Percentiles rank a stretch among this genome's conserved stretches.
These are phyloP conservation scores for Entomortierella parvispora DNA, from an alignment of 192 early-diverging fungal species.

Conservation along the genomic window DNA sequence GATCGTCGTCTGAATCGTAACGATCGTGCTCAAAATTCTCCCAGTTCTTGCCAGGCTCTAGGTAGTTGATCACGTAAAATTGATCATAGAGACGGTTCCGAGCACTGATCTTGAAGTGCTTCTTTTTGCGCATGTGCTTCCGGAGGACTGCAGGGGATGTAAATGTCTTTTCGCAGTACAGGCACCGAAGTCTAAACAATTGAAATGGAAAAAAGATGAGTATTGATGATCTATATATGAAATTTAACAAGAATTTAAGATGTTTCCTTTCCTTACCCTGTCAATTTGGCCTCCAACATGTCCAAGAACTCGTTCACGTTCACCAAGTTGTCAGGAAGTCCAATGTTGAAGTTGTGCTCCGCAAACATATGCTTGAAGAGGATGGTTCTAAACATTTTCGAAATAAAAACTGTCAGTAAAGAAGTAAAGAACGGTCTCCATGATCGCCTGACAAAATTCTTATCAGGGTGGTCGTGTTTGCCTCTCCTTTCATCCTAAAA, in stretches of 20 bases:
- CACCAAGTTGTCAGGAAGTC: constrained; percentile 90
- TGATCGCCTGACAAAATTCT: no score
- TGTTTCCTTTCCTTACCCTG: constrained; percentile 48
- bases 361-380: constrained; percentile 90
- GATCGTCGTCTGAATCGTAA: constrained; percentile 79
- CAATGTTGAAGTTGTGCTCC: constrained; percentile 96
- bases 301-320: constrained; percentile 84
- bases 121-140: constrained; percentile 99
- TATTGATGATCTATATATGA: neutral
- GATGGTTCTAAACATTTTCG: constrained; percentile 52
- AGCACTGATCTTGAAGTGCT: constrained; percentile 94
- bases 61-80: constrained; percentile 94
- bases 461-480: no score
- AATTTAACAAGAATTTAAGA: neutral
- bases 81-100: constrained; percentile 91
- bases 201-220: constrained; percentile 12
- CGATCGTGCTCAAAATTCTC: constrained; percentile 85
- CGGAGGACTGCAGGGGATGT: constrained; percentile 87
- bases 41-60: constrained; percentile 93
- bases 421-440: neutral
- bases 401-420: neutral
- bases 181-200: constrained; percentile 71
- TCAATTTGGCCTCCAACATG: constrained; percentile 78
- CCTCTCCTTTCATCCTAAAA: no score
- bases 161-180: constrained; percentile 96